phyloP scores from a whole-genome alignment of 2,329 filamentous ascomycete genomes.

The Ophiostoma populinum region DNA sequence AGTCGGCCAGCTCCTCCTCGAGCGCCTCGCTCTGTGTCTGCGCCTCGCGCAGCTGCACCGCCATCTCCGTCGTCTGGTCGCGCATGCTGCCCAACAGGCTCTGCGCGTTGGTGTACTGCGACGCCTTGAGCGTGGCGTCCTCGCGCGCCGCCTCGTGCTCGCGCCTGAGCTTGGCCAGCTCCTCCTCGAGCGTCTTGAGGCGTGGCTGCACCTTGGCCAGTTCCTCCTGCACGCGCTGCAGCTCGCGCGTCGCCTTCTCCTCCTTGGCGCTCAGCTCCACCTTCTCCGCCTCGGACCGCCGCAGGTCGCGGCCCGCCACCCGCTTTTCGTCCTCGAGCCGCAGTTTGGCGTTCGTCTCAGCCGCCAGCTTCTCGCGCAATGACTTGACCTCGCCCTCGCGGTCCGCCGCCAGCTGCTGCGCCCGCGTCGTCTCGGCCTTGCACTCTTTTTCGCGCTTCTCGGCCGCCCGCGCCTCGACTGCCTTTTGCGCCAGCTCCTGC shows the following conservation, averaged over 20 bases:
- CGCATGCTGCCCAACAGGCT: slow-evolving; percentile 81
- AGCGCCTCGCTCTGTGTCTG: slow-evolving; percentile 66
- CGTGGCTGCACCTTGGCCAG: slow-evolving; percentile 45
- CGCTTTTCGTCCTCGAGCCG: slow-evolving; percentile 67
- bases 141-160: slow-evolving; percentile 55
- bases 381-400: slow-evolving; percentile 63
- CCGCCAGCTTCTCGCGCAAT: slow-evolving; percentile 60
- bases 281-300: slow-evolving; percentile 62
- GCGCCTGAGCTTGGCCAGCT: slow-evolving; percentile 47
- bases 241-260: slow-evolving; percentile 54
- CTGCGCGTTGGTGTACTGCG: slow-evolving; percentile 74
- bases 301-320: slow-evolving; percentile 57
- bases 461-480: slow-evolving; percentile 49
- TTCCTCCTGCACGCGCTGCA: slow-evolving; percentile 57
- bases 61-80: slow-evolving; percentile 76
- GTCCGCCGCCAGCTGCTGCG: slow-evolving; percentile 53
- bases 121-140: slow-evolving; percentile 67
- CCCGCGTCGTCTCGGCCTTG: slow-evolving; percentile 50
- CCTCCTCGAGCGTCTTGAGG: slow-evolving; percentile 53
- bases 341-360: slow-evolving; percentile 53
- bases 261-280: slow-evolving; percentile 57
- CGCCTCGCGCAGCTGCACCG: slow-evolving; percentile 80
- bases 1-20: slow-evolving; percentile 82
- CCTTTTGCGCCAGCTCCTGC: slow-evolving; percentile 48
- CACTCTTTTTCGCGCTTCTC: slow-evolving; percentile 74